These are phyloP conservation scores for Avena eriantha DNA, from an alignment of 176 grass and related monocot species.

Conservation along the genomic window DNA sequence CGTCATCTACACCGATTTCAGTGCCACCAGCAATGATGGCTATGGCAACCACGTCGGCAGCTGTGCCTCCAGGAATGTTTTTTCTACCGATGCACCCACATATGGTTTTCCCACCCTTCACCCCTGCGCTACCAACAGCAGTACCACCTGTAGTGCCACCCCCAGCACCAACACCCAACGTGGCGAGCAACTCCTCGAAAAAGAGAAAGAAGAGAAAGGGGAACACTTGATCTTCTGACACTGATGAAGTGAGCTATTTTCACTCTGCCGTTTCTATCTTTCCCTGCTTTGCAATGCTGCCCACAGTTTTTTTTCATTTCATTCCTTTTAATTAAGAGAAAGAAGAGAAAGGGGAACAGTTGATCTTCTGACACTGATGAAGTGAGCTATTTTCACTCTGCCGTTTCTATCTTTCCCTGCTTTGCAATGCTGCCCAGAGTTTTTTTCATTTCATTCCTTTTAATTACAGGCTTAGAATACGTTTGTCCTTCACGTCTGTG, in stretches of 20 bases:
- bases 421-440: background rate
- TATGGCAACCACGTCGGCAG: conserved; percentile 52
- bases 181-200: conserved; percentile 38
- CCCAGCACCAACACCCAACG: conserved; percentile 19
- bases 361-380: conserved; percentile 25
- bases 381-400: conserved; percentile 32
- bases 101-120: conserved; percentile 70
- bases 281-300: background rate
- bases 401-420: background rate
- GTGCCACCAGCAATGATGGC: conserved; percentile 47
- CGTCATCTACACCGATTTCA: conserved; percentile 2
- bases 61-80: conserved; percentile 60
- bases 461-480: background rate
- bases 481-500: background rate
- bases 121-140: conserved; percentile 45
- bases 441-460: background rate
- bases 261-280: background rate
- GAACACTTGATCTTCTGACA: conserved; percentile 44
- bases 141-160: conserved; percentile 45
- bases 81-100: conserved; percentile 68
- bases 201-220: conserved; percentile 79
- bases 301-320: background rate
- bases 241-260: conserved; percentile 28
- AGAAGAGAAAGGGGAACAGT: conserved; percentile 67
- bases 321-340: conserved; percentile 39